These are phyloP conservation scores for Globisporangium perplexum DNA, from an alignment of 352 stramenopile species.

Conservation along the genomic window DNA sequence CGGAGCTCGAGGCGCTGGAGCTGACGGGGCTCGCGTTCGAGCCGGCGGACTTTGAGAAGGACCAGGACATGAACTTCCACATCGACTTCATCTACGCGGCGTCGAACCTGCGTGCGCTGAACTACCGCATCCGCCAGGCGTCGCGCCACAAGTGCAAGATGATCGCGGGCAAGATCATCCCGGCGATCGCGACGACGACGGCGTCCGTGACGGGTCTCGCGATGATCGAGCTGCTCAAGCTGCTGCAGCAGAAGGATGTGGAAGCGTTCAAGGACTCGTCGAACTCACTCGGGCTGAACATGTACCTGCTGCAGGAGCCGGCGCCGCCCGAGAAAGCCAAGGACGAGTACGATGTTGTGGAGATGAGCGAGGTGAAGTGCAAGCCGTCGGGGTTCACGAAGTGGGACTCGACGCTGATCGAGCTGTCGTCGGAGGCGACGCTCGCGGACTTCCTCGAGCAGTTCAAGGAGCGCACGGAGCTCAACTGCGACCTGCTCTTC, in stretches of 20 bases:
- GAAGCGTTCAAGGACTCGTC: constrained; percentile 90
- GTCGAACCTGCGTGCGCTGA: constrained; percentile 94
- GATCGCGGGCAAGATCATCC: constrained; percentile 99
- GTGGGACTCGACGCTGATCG: constrained; percentile 86
- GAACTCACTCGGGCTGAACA: constrained; percentile 90
- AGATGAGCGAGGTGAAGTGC: constrained; percentile 86
- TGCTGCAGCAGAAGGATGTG: constrained; percentile 85
- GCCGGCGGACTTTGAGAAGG: constrained; percentile 96
- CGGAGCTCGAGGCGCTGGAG: constrained; percentile 60
- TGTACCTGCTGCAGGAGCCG: constrained; percentile 91
- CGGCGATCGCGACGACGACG: constrained; percentile 99
- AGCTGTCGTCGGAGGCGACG: constrained; percentile 58
- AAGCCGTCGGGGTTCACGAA: constrained; percentile 88
- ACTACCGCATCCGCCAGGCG: constrained; percentile 81
- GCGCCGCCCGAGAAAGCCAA: constrained; percentile 79
- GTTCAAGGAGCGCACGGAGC: constrained; percentile 65
- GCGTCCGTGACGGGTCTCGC: constrained; percentile 97
- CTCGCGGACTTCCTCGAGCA: constrained; percentile 58
- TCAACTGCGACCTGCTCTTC: constrained; percentile 83
- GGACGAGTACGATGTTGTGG: constrained; percentile 89
- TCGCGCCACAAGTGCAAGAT: constrained; percentile 94
- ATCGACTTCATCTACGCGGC: constrained; percentile 98
- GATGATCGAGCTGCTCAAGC: constrained; percentile 89
- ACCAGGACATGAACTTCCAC: constrained; percentile 93
- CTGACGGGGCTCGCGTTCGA: constrained; percentile 58